These are phyloP conservation scores for Sisymbrium irio DNA, from an alignment of 345 rosid genomes.

Conservation along the genomic window DNA sequence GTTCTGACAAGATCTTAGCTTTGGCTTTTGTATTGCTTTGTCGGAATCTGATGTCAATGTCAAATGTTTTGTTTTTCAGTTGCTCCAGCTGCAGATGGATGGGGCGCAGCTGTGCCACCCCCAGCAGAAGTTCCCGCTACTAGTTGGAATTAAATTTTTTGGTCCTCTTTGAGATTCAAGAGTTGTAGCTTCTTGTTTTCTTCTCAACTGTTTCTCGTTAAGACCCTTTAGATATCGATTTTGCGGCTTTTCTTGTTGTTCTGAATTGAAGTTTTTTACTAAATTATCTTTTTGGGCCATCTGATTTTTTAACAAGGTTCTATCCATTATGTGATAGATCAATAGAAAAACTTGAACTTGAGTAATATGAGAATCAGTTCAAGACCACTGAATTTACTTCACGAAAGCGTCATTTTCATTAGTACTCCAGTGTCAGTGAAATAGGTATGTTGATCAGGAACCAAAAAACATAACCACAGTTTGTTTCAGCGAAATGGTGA, in stretches of 20 bases:
- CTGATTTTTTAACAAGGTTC: neutral
- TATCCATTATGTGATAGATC: neutral
- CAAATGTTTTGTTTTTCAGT: neutral
- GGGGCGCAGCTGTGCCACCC: conserved; percentile 11
- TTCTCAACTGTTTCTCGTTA: neutral
- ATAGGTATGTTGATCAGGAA: too few species aligned
- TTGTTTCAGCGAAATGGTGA: too few species aligned
- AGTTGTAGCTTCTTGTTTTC: conserved; percentile 13
- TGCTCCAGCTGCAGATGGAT: conserved; percentile 1
- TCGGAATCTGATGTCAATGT: neutral
- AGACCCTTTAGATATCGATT: neutral
- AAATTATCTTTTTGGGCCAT: neutral
- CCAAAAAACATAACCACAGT: too few species aligned
- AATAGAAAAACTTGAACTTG: neutral
- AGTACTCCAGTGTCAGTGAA: too few species aligned
- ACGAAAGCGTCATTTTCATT: neutral
- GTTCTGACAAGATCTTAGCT: neutral
- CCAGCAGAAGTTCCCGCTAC: neutral
- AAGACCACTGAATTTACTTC: neutral
- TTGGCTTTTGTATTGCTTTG: neutral
- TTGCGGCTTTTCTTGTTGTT: neutral
- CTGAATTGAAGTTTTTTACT: neutral
- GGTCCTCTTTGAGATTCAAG: neutral
- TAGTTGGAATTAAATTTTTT: neutral
- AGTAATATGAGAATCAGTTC: neutral